Base-by-base conservation (phyloP, 768 basidiomycete genomes). In the Macrolepiota albuminosa region DNA sequence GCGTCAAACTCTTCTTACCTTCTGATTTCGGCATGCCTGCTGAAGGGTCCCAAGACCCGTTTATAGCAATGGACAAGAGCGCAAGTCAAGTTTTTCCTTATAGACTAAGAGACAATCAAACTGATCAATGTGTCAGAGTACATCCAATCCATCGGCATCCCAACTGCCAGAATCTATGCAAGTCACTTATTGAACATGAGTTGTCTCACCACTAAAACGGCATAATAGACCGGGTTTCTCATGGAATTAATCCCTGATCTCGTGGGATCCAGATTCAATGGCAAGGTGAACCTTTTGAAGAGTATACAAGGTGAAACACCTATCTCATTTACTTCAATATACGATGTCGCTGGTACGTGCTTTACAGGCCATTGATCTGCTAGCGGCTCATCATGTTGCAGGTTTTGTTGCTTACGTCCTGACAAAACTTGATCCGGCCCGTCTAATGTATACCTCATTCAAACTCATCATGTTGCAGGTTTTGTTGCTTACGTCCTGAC, bases 381-480 rank as follows among this genome's bases (percentile, higher is more conserved):
- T 45, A 18, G 36, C 14, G 5, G 16, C 4, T 45, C 45, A 56
- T 26, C 33, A 46, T 8, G 39, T 18, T 36, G 31, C 33, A 64
- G 60, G 57, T 2, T 64, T 58, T 48, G 56, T 56, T 29, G 54
- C 64, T 34, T 51, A 61, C 40, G 26, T 62, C 40, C 42, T 63
- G 18, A 60, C 73, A 14, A 67, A 66, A 11, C 58, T 75, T 1
- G 70, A 72, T 14, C 47, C 64, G 0, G 31, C 61, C n/a, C 61
- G 66, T 39, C 65, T 76, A 16, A 67, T 66, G 8, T 58, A 75
- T 46, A 65, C 57, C 1, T 69, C 70, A 1, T 73, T 74, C 65
- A 74, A 68, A 31, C 4, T 45, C 45, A 56, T 26, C 33, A 46
- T 8, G 39, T 18, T 36, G 31, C 33, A 64, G 60, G 57, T 2